Evolutionary conservation across 352 stramenopile species (phyloP), one percentile per base, ranked within the genome.

Genomic region (Phytophthora fragariaefolia): DNA sequence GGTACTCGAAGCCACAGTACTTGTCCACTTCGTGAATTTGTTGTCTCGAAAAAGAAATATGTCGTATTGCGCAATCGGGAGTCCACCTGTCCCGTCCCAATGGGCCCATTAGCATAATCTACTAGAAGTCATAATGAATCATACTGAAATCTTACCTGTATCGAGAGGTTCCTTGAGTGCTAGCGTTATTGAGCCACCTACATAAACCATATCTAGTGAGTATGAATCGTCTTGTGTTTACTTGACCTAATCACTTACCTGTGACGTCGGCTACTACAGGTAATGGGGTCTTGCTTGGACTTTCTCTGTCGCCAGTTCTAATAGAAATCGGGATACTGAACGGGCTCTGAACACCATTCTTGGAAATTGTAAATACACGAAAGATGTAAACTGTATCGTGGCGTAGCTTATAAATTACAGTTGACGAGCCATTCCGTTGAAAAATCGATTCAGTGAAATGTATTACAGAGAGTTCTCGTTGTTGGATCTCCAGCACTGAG

Each of bases 311-410:
- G 12, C 68, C 40, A 0, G 80, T 91, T 30, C 55, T 79, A 15
- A 77, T 65, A 2, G 62, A 24, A 13, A 77, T 57, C 0, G 77
- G 51, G 30, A 60, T 1, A 6, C 60, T 80, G 54, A 71, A 81
- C 3, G 34, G 59, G 30, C 72, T 87, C 28, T 58, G 45, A 3
- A 49, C 22, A 4, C 64, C 61, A 23, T n/a, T 40, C 12, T 40
- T 26, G 20, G 43, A 71, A 22, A 79, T 42, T 0, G 74, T 27
- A 15, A 70, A 78, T 1, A 71, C 61, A 13, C 80, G 71, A 34
- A 91, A 89, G 7, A 85, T 47, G 47, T 91, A 91, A 1, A 42
- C 24, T 0, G 74, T 86, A 18, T 79, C 71, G 32, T 88, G 76
- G 15, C 49, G 66, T 1, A 91, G 71, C 40, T 87, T 88, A 60